Conservation (phyloP, 129 eudicot species). For the Flaveria ramosissima region DNA sequence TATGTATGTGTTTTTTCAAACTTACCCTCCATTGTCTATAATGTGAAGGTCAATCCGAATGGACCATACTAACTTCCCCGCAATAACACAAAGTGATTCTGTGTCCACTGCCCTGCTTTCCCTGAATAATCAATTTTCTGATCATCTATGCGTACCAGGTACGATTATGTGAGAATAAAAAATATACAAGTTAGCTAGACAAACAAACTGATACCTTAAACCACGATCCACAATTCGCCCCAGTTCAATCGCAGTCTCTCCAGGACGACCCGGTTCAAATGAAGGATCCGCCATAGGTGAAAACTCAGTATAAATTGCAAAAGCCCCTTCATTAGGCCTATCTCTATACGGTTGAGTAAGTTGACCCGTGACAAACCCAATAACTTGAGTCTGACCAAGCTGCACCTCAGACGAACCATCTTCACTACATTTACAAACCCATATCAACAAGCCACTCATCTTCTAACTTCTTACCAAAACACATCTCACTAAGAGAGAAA, state of each 20-base stretch:
- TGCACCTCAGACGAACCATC: constrained; percentile 96
- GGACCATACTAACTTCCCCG: constrained; percentile 93
- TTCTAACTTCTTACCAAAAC: constrained; percentile 5
- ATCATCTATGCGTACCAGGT: background rate
- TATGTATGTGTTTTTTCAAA: constrained; percentile 6
- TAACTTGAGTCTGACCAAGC: constrained; percentile 92
- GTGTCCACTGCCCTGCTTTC: constrained; percentile 97
- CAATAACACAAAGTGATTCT: constrained; percentile 89
- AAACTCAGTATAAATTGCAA: constrained; percentile 74
- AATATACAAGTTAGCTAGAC: background rate
- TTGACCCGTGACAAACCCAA: constrained; percentile 77
- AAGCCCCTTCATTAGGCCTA: constrained; percentile 85
- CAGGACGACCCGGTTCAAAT: constrained; percentile 91
- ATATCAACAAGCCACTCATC: background rate
- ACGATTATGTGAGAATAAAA: background rate
- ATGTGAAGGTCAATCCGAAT: constrained; percentile 87
- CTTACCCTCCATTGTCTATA: constrained; percentile 95
- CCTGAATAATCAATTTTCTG: constrained; percentile 45
- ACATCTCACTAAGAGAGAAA: background rate
- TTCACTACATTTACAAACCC: constrained; percentile 50
- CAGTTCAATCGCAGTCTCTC: constrained; percentile 82
- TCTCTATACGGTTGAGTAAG: constrained; percentile 91
- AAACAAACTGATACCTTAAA: constrained; percentile 52
- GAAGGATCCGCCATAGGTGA: constrained; percentile 99
- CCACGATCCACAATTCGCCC: constrained; percentile 94